Base-by-base conservation (phyloP, 1,284 basidiomycete genomes). In the Trichosporon inkin region DNA sequence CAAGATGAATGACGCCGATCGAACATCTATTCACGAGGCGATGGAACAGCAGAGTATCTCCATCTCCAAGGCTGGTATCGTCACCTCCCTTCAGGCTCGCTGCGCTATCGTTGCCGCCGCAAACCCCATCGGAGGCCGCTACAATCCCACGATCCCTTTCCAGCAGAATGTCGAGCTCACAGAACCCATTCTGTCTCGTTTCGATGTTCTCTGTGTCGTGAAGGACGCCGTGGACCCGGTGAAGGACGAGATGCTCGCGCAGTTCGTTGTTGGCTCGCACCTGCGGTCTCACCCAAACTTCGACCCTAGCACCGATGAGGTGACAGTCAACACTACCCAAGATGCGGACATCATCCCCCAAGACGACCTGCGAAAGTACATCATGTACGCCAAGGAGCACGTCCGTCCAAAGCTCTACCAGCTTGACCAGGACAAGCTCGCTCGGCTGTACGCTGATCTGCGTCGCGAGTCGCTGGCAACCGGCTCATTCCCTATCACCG, bases 21-120 rank as follows among this genome's bases (percentile, higher is more conserved):
- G 93, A 66, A 98, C 95, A 11, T 98, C 93, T 7, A 99, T 99
- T 71, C 96, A 99, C 81, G 95, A 99, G 78, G 96, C 96, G 2
- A 99, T 99, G 95, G 95, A 99, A 77, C 95, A 99, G 79, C 95
- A 99, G 75, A 89, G 90, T n/a, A 99, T 99, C 69, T 98, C 95
- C 1, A 98, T 99, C 68, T 94, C 93, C 40, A 99, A 99, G 75
- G 96, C 95, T 2, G 96, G 95, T 61, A 99, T 99, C 69, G 89
- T 99, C 56, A 98, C 96, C 10, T 90, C 90, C 11, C 83, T 99
- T 20, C 94, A 98, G 79, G 96, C 95, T 17, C 88, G 95, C 36
- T 99, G 95, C 77, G 93, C 95, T 6, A 93, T 99, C 75, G 85
- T 99, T 61, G 95, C 96, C 14, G 96, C 96, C 0, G 95, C 96